phyloP scores from a whole-genome alignment of 1,284 basidiomycete species.

The Naganishia albida region DNA sequence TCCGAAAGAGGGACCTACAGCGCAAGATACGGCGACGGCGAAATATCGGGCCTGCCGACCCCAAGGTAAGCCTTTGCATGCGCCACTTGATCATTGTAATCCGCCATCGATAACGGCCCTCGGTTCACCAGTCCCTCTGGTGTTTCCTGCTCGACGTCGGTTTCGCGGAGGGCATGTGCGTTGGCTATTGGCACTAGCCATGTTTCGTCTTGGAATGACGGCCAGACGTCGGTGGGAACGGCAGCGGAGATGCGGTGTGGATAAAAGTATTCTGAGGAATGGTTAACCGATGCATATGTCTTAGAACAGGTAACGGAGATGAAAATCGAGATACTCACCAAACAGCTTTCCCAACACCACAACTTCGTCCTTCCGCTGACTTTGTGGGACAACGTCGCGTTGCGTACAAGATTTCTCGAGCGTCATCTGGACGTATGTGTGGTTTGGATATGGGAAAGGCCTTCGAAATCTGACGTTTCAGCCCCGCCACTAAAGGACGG shows the following conservation, averaged over 20 bases:
- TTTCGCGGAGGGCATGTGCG: background rate
- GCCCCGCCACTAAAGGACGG: too few species aligned
- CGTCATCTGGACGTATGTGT: slow-evolving; percentile 21
- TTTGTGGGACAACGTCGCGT: slow-evolving; percentile 3
- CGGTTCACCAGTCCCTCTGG: slow-evolving; percentile 13
- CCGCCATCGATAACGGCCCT: slow-evolving; percentile 13
- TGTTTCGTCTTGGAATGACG: slow-evolving; percentile 11
- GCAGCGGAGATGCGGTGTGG: slow-evolving; percentile 9
- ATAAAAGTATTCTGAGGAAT: slow-evolving; percentile 25
- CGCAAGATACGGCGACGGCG: slow-evolving; percentile 46
- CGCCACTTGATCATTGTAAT: slow-evolving; percentile 37
- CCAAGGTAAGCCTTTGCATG: slow-evolving; percentile 44
- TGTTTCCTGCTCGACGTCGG: background rate
- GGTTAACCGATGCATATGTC: background rate
- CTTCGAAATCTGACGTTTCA: background rate
- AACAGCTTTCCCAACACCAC: slow-evolving; percentile 22
- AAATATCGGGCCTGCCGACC: slow-evolving; percentile 45
- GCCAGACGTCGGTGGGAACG: slow-evolving; percentile 10
- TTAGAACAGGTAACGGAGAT: background rate
- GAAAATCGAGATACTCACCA: background rate
- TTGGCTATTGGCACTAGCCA: slow-evolving; percentile 14
- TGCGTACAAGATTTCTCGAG: slow-evolving; percentile 20
- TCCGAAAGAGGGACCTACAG: slow-evolving; percentile 37
- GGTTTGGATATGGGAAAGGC: slow-evolving; percentile 21
- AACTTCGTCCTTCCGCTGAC: slow-evolving; percentile 22